These are phyloP conservation scores for Lodderomyces orthopsilosis DNA, from an alignment of 1,139 yeast genomes.

Conservation along the genomic window DNA sequence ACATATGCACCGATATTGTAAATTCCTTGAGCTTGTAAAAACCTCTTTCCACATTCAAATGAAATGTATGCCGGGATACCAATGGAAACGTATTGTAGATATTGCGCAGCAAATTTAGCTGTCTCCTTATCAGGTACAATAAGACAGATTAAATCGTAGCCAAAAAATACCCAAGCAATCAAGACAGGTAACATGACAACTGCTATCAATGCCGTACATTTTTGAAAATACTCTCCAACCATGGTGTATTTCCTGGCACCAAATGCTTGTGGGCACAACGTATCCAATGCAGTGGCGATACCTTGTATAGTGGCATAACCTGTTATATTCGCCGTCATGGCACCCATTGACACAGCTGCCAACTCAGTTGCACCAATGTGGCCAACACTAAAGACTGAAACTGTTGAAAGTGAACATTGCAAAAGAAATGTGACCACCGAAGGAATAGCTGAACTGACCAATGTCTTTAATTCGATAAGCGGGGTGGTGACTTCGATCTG, in stretches of 20 bases:
- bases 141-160: conserved; percentile 34
- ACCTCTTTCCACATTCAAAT: conserved; percentile 72
- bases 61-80: conserved; percentile 65
- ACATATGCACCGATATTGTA: conserved; percentile 79
- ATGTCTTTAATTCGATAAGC: conserved; percentile 36
- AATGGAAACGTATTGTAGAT: conserved; percentile 46
- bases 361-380: conserved; percentile 57
- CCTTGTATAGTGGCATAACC: conserved; percentile 61
- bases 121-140: conserved; percentile 46
- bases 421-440: conserved; percentile 52
- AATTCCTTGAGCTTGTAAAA: conserved; percentile 73
- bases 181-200: conserved; percentile 51
- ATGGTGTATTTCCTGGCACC: conserved; percentile 53
- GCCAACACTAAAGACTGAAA: conserved; percentile 58
- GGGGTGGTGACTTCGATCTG: conserved; percentile 26
- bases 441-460: conserved; percentile 48
- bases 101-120: conserved; percentile 52
- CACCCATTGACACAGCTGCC: conserved; percentile 62
- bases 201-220: conserved; percentile 51
- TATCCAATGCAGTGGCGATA: conserved; percentile 56
- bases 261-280: conserved; percentile 59
- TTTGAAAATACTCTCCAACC: conserved; percentile 54
- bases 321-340: conserved; percentile 60
- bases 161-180: conserved; percentile 48
- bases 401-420: conserved; percentile 56